Evolutionary conservation across 2,329 filamentous ascomycete species (phyloP).

Genomic region (Amylocarpus encephaloides): DNA sequence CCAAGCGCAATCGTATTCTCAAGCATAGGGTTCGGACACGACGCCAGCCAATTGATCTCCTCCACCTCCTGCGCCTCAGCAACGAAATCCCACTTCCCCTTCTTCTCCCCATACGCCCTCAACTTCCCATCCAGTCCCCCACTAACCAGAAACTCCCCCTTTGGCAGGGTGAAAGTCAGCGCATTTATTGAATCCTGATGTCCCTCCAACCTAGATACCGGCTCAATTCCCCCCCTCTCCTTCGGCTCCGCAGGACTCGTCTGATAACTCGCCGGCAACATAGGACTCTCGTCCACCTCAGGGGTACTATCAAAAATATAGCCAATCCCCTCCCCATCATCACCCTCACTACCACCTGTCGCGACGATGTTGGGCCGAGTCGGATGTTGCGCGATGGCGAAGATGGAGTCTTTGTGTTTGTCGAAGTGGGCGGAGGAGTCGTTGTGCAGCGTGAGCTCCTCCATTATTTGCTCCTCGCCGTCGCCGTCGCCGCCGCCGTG

Average conservation of each 20-base stretch:
- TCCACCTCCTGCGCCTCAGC: conserved; percentile 78
- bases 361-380: conserved; percentile 69
- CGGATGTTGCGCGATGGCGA: conserved; percentile 91
- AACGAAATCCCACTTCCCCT: conserved; percentile 8
- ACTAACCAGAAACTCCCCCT: conserved; percentile 78
- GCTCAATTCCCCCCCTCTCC: conserved; percentile 53
- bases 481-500: conserved; percentile 46
- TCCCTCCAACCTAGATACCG: conserved; percentile 72
- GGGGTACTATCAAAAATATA: conserved; percentile 78
- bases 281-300: conserved; percentile 44
- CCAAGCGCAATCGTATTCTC: conserved; percentile 83
- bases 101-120: conserved; percentile 28
- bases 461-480: conserved; percentile 46
- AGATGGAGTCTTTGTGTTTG: conserved; percentile 81
- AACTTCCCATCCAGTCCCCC: conserved; percentile 83
- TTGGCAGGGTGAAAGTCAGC: conserved; percentile 74
- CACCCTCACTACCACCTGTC: conserved; percentile 73
- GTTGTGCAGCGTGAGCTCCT: conserved; percentile 79
- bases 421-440: conserved; percentile 94
- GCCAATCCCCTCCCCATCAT: conserved; percentile 59
- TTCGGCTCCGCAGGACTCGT: conserved; percentile 54
- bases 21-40: conserved; percentile 65
- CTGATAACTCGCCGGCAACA: conserved; percentile 72
- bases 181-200: conserved; percentile 90
- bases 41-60: conserved; percentile 84